Conservation (phyloP, 345 rosid species). For the Murraya koenigii region DNA sequence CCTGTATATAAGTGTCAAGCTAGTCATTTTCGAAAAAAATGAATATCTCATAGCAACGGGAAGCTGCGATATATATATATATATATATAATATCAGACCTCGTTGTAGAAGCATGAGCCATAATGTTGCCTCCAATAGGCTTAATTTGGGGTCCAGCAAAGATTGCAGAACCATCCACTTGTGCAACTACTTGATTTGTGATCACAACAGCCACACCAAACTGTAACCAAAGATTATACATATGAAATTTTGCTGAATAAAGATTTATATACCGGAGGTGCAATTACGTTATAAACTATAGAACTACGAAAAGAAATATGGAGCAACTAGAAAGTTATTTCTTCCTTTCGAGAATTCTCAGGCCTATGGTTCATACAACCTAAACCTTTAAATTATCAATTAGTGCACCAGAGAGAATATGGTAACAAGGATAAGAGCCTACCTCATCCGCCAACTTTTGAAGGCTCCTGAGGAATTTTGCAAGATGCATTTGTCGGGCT, state of each 20-base stretch:
- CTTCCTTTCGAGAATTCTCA: not conserved
- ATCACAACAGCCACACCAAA: slow-evolving; percentile 95
- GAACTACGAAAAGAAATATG: not conserved
- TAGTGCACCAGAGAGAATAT: not conserved
- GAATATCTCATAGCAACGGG: not conserved
- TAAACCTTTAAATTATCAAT: not conserved
- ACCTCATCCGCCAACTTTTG: slow-evolving; percentile 99
- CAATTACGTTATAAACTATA: not conserved
- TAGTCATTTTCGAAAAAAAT: not conserved
- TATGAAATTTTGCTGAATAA: not conserved
- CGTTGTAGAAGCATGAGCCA: slow-evolving; percentile 99
- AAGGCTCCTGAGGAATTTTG: slow-evolving; percentile 91
- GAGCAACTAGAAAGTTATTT: not conserved
- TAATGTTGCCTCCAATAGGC: slow-evolving; percentile 96
- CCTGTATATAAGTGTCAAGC: slow-evolving; percentile 31
- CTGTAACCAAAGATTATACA: slow-evolving; percentile 34
- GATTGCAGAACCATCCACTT: slow-evolving; percentile 95
- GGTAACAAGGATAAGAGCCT: not conserved
- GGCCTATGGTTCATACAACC: not conserved
- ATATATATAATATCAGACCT: slow-evolving; percentile 39
- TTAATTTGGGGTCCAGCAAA: slow-evolving; percentile 98
- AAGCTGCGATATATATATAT: not conserved
- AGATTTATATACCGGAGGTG: not conserved
- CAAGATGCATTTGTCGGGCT: slow-evolving; percentile 98
- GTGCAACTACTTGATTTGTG: slow-evolving; percentile 96